These are phyloP conservation scores for Typha latifolia DNA, from an alignment of 176 grass and related monocot species.

Conservation along the genomic window DNA sequence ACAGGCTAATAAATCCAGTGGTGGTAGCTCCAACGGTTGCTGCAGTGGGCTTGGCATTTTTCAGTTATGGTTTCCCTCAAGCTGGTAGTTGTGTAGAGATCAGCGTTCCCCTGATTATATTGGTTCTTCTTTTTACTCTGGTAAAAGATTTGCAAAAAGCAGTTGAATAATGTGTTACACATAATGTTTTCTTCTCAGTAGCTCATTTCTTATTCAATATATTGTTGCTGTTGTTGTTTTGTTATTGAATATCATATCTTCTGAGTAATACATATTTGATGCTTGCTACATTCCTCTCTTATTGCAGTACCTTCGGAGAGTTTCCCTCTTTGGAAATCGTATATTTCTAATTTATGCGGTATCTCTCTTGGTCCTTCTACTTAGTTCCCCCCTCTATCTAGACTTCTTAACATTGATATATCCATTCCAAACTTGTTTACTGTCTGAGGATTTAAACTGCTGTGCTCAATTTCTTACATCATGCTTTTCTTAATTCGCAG, in stretches of 20 bases:
- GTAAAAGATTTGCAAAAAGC: slow-evolving; percentile 32
- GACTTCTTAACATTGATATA: not conserved
- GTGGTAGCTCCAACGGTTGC: slow-evolving; percentile 94
- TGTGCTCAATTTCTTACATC: too few relatives aligned
- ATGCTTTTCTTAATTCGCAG: too few relatives aligned
- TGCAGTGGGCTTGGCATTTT: slow-evolving; percentile 76
- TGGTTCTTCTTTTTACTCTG: slow-evolving; percentile 91
- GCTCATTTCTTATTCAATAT: not conserved
- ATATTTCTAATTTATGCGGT: slow-evolving; percentile 95
- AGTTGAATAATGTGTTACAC: not conserved
- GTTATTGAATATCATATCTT: too few relatives aligned
- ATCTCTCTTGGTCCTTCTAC: slow-evolving; percentile 24
- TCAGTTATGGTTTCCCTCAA: slow-evolving; percentile 97
- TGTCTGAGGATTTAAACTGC: not conserved
- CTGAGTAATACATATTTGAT: too few relatives aligned
- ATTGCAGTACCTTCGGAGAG: slow-evolving; percentile 80
- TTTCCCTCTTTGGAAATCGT: slow-evolving; percentile 81
- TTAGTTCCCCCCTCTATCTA: not conserved
- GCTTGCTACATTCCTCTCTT: not conserved
- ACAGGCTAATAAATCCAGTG: slow-evolving; percentile 94
- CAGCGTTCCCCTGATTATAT: slow-evolving; percentile 78
- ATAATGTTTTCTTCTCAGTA: not conserved
- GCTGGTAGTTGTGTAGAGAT: slow-evolving; percentile 93
- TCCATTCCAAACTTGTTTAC: not conserved
- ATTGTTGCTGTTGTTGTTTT: not conserved